Conservation (phyloP, 2,329 filamentous ascomycete genomes). For the Sordariomycetes sp. region DNA sequence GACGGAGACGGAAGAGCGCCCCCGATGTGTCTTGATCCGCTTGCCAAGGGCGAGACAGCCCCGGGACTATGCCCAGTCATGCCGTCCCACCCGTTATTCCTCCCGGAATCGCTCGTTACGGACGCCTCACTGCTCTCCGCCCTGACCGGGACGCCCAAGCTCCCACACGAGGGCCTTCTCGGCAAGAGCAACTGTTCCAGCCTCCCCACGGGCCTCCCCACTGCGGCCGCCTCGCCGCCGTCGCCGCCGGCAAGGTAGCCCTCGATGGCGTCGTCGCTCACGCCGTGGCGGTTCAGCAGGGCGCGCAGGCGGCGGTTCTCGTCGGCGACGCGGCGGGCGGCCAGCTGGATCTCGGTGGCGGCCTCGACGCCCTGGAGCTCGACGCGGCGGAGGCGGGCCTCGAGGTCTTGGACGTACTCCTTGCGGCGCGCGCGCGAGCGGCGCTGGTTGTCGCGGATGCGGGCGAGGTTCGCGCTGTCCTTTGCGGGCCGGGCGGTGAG, state of each 20-base stretch:
- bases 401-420: slow-evolving; percentile 60
- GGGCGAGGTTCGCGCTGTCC: slow-evolving; percentile 27
- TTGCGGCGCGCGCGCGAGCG: slow-evolving; percentile 64
- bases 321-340: slow-evolving; percentile 55
- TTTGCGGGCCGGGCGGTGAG: background rate
- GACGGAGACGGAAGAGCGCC: background rate
- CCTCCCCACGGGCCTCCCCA: slow-evolving; percentile 15
- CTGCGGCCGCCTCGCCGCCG: slow-evolving; percentile 5
- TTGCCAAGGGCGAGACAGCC: background rate
- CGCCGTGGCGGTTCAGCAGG: slow-evolving; percentile 46
- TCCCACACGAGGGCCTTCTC: slow-evolving; percentile 19
- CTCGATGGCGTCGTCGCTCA: slow-evolving; percentile 44
- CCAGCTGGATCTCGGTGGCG: slow-evolving; percentile 60
- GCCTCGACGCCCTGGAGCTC: slow-evolving; percentile 58
- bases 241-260: slow-evolving; percentile 17
- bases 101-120: background rate
- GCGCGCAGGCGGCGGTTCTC: slow-evolving; percentile 57
- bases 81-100: background rate
- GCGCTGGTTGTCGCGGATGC: slow-evolving; percentile 68
- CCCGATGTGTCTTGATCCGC: background rate
- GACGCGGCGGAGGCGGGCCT: slow-evolving; percentile 48
- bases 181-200: slow-evolving; percentile 26
- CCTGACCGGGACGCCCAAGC: slow-evolving; percentile 14
- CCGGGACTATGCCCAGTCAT: background rate
- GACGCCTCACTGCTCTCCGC: slow-evolving; percentile 1